Conservation (phyloP, 495 filamentous ascomycete species). For the Xylaria curta region DNA sequence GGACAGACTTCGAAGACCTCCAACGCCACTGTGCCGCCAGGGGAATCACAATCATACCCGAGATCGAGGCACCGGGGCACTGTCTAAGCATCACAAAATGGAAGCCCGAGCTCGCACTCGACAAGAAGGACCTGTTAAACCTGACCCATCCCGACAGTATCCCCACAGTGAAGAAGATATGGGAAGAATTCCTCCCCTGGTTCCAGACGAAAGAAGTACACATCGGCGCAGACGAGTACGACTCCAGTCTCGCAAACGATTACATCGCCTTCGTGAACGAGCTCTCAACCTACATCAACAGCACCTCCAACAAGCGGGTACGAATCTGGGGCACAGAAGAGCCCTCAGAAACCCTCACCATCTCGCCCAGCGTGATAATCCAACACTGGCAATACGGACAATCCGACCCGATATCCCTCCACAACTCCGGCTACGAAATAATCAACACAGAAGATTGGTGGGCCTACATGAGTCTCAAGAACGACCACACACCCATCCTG, state of each 20-base stretch:
- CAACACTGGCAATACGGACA: conserved; percentile 67
- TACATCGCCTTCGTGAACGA: conserved; percentile 63
- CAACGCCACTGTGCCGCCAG: conserved; percentile 58
- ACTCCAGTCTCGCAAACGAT: conserved; percentile 54
- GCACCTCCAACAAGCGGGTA: conserved; percentile 51
- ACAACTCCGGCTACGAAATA: conserved; percentile 48
- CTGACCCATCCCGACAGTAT: conserved; percentile 61
- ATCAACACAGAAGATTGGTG: conserved; percentile 65
- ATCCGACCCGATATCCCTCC: conserved; percentile 56
- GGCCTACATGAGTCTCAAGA: conserved; percentile 63
- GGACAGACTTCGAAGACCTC: conserved; percentile 56
- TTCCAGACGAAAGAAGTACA: conserved; percentile 63
- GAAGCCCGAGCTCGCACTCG: conserved; percentile 61
- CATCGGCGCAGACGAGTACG: conserved; percentile 65
- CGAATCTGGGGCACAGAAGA: conserved; percentile 64
- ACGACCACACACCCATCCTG: conserved; percentile 58
- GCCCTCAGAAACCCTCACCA: conserved; percentile 46
- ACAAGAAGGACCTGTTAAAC: conserved; percentile 59
- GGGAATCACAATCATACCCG: conserved; percentile 61
- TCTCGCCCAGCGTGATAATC: conserved; percentile 53
- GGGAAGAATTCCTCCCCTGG: conserved; percentile 63
- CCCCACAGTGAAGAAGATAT: conserved; percentile 59
- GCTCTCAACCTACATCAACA: conserved; percentile 52
- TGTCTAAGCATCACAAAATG: conserved; percentile 61
- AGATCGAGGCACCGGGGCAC: conserved; percentile 63